phyloP scores from a whole-genome alignment of 23 red algal genomes.

The Gracilaria caudata region DNA sequence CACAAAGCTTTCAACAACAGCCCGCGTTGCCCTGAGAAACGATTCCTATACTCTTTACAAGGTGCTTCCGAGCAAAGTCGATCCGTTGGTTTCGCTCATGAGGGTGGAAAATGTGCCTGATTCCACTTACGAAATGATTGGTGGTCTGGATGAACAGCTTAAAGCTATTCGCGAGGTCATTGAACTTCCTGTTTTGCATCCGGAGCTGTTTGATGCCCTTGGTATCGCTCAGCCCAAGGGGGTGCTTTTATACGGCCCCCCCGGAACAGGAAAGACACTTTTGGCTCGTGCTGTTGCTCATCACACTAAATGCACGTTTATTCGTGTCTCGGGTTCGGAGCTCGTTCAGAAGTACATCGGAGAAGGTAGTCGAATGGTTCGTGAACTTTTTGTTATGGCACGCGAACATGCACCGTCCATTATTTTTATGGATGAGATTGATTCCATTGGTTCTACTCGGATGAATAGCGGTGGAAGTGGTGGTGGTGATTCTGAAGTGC shows the following conservation, averaged over 20 bases:
- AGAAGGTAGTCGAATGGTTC: conserved; percentile 42
- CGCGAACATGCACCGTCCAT: conserved; percentile 58
- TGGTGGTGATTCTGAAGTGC: conserved; percentile 74
- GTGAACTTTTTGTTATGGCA: conserved; percentile 62
- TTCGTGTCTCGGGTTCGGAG: conserved; percentile 30
- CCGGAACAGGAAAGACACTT: conserved; percentile 92
- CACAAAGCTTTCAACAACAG: conserved; percentile 67
- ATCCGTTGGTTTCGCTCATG: conserved; percentile 96
- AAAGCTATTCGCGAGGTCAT: conserved; percentile 99
- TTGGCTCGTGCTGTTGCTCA: conserved; percentile 88
- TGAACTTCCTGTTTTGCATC: conserved; percentile 95
- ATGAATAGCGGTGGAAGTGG: conserved; percentile 76
- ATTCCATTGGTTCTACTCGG: conserved; percentile 64
- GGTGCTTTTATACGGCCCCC: conserved; percentile 74
- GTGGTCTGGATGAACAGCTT: conserved; percentile 95
- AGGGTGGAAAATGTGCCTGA: conserved; percentile 98
- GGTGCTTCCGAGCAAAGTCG: conserved; percentile 94
- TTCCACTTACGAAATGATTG: conserved; percentile 99
- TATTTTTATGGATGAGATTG: conserved; percentile 84
- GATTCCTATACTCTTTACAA: conserved; percentile 97
- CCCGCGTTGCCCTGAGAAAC: conserved; percentile 91
- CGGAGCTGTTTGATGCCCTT: conserved; percentile 96
- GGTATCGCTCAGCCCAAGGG: conserved; percentile 87
- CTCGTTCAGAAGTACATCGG: conserved; percentile 36
- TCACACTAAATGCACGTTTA: conserved; percentile 30